Percentiles rank a stretch among this genome's conserved stretches.
These are phyloP conservation scores for Backusella luteola DNA, from an alignment of 192 early-diverging fungal genomes.

Conservation along the genomic window DNA sequence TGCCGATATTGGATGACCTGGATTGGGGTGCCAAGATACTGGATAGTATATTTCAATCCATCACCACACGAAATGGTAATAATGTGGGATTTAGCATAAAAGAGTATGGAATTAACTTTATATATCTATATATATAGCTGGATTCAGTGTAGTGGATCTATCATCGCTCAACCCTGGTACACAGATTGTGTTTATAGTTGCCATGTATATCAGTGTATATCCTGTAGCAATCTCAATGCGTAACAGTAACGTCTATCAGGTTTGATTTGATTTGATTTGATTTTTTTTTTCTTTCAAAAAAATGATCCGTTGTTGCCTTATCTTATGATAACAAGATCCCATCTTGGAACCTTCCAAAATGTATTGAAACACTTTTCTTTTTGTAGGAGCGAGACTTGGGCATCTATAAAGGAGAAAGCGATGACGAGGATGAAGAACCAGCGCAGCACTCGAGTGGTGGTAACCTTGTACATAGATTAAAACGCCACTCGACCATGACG, in stretches of 20 bases:
- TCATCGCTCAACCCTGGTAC: conserved; percentile 25
- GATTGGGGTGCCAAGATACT: conserved; percentile 29
- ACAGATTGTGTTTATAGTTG: conserved; percentile 33
- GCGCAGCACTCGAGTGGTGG: too few species aligned
- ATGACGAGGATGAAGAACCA: conserved; percentile 6
- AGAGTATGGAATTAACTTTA: too few species aligned
- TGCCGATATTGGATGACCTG: conserved; percentile 18
- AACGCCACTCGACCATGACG: conserved; percentile 16
- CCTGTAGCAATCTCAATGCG: conserved; percentile 40
- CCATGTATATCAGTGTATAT: conserved; percentile 39
- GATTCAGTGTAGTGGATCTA: conserved; percentile 25
- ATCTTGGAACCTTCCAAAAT: too few species aligned
- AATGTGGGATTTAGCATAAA: not conserved
- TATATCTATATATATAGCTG: conserved; percentile 22
- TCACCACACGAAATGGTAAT: conserved; percentile 32
- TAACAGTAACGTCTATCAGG: conserved; percentile 38
- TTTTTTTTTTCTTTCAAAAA: not conserved
- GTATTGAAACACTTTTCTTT: not conserved
- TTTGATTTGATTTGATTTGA: too few species aligned
- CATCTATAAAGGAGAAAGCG: conserved; percentile 21
- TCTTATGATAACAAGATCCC: too few species aligned
- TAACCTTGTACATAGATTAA: not conserved
- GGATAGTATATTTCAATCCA: conserved; percentile 34
- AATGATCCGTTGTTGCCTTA: too few species aligned
- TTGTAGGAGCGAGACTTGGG: conserved; percentile 31